phyloP scores from a whole-genome alignment of 164 flowering plant species.

The Tetrastigma voinierianum region DNA sequence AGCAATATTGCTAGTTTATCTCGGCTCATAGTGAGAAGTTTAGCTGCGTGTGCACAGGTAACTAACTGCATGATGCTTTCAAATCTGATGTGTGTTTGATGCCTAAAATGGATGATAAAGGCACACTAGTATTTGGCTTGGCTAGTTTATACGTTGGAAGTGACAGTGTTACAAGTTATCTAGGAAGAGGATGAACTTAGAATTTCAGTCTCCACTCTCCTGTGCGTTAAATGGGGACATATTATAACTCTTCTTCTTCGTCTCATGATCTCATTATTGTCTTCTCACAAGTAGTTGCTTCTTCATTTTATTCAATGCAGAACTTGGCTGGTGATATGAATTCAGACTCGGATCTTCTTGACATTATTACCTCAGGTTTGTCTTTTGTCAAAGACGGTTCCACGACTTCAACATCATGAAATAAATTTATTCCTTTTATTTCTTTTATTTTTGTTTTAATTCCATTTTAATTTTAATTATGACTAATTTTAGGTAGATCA shows the following conservation, averaged over 20 bases:
- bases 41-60: conserved; percentile 58
- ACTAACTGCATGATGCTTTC: conserved; percentile 3
- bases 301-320: conserved; percentile 4
- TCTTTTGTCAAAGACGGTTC: background rate
- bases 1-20: conserved; percentile 38
- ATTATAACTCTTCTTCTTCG: background rate
- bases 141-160: too few relatives aligned
- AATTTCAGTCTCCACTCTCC: too few relatives aligned
- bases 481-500: too few relatives aligned
- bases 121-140: too few relatives aligned
- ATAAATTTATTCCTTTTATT: background rate
- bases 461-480: too few relatives aligned
- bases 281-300: background rate
- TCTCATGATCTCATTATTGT: background rate
- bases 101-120: background rate
- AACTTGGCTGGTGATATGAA: conserved; percentile 24
- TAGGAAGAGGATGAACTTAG: background rate
- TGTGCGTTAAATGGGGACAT: too few relatives aligned
- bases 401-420: background rate
- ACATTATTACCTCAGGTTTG: conserved; percentile 57
- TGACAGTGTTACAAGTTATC: background rate
- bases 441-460: too few relatives aligned
- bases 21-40: conserved; percentile 60
- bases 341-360: conserved; percentile 55
- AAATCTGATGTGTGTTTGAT: background rate